Base-by-base conservation (phyloP, 257 asterid genomes). In the Echium plantagineum region DNA sequence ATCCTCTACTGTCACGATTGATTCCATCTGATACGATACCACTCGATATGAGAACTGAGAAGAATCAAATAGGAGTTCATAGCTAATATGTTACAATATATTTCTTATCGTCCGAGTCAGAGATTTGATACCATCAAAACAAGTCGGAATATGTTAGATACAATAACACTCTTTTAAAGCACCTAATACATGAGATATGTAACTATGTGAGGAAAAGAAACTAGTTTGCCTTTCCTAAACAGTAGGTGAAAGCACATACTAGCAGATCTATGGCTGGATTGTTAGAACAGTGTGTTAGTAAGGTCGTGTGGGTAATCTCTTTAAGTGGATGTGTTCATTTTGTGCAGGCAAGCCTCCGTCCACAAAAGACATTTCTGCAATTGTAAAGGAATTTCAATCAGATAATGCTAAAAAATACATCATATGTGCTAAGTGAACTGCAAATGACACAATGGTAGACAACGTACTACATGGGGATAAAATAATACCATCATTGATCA, bases 311-410 rank as follows among this genome's bases (percentile, higher is more conserved):
- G 21, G 52, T 28, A 26, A 49, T 26, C 30, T 7, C 59, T 63
- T 22, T 21, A 8, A 16, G 54, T 42, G 51, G 20, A 52, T 21
- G 17, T 9, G 5, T 55, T 85, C 85, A 81, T 59, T 85, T 83
- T 38, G 52, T 68, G 59, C 74, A 52, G 38, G 68, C 66, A 5
- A 77, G 74, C 61, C 58, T 80, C 69, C 87, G 80, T 60, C 95
- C 85, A 17, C 93, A 86, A 74, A 80, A 79, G 51, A 78, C 66
- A 72, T 73, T 80, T 75, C 93, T 83, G 84, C 84, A 79, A 53
- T 19, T 63, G 7, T 52, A 35, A 69, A 21, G 35, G 19, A 9
- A 17, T 15, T 21, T 35, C 53, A 30, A 42, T 53, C 4, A 8
- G 19, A 2, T 15, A 52, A 20, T 51, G 24, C 52, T 5, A 18